Base-by-base conservation (phyloP, 225 moss, liverwort and hornwort genomes). In the Neckera pumila region DNA sequence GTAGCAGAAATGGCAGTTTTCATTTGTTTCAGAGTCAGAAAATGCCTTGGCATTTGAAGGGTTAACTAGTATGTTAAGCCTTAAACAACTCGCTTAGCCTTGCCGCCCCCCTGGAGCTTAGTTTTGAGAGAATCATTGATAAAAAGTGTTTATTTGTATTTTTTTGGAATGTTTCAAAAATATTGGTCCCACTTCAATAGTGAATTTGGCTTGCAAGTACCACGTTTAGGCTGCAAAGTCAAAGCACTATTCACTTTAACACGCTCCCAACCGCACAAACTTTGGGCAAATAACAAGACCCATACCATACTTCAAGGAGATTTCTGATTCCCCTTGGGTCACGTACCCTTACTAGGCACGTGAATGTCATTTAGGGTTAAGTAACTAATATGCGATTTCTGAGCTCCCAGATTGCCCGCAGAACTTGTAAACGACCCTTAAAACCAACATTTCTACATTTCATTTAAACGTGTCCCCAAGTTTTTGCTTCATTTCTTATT, bases 61-160 rank as follows among this genome's bases (percentile, higher is more conserved):
- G n/a, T n/a, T 27, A 28, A 43, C 28, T 45, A 16, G 10, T 45
- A 28, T 30, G 10, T 45, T 8, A 42, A 26, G 1, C 28, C 28
- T 47, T 30, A 33, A 43, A 43, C 3, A 1, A 16, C 0, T 10
- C 0, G 10, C 10, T 28, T n/a, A n/a, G n/a, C n/a, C n/a, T n/a
- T n/a, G n/a, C n/a, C n/a, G n/a, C n/a, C n/a, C 53, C 49, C 2
- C 5, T 1, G 2, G 0, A n/a, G 0, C 36, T 76, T 36, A 13
- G 6, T 36, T 54, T 36, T 22, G 7, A 36, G 6, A 36, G 36
- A 36, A 54, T 54, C 23, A 14, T 36, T 36, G 36, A 6, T 2
- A 54, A 4, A 66, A 54, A 54, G 25, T 6, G 0, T 33, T 23
- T 17, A 17, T 47, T 78, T n/a, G 6, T 26, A 34, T 15, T 56